Evolutionary conservation across 768 basidiomycete genomes (phyloP), one percentile per base, ranked within the genome.

Genomic region (Tubosaeta sp.): DNA sequence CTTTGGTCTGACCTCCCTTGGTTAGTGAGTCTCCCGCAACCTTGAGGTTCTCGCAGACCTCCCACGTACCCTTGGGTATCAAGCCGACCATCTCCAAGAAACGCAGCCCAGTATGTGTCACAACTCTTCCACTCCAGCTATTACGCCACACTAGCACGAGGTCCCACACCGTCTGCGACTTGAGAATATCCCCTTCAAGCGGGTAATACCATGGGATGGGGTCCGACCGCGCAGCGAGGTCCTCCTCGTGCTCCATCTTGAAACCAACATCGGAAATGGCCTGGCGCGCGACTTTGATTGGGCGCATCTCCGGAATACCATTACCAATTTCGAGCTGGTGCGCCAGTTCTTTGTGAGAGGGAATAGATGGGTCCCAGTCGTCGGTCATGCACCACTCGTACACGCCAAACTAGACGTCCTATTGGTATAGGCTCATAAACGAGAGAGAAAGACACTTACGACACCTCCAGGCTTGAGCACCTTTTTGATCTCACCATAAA

Each of bases 311-410:
- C 17, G 97, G 92, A 63, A 99, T 97, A 51, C 97, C 97, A 65
- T 95, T 93, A 19, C 97, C 95, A 51, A 97, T 75, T 68, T 97
- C 95, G 55, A 97, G 87, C 55, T 81, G 81, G 74, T 97, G 94
- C 12, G 91, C 91, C 52, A 98, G 84, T 42, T 80, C 80, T 74
- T 94, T 95, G 80, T 98, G 95, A 49, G 79, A 71, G 16, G 93
- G 88, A 65, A 78, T 88, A 43, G 87, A 80, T 35, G 89, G 81
- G 71, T 97, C 88, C 91, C 95, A 95, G 4, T 71, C 67, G 69
- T 97, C 94, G 17, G 97, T 97, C 97, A 99, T 97, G 71, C 85
- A 86, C 95, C 95, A 99, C 69, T 98, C 97, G 72, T 98, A 99
- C 34, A 98, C 89, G 65, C 95, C 95, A 70, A 97, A 97, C 89